Percentiles rank a stretch among this genome's conserved stretches.
Evolutionary conservation across 768 basidiomycete species (phyloP).

Genomic region (Mycena haematopus): DNA sequence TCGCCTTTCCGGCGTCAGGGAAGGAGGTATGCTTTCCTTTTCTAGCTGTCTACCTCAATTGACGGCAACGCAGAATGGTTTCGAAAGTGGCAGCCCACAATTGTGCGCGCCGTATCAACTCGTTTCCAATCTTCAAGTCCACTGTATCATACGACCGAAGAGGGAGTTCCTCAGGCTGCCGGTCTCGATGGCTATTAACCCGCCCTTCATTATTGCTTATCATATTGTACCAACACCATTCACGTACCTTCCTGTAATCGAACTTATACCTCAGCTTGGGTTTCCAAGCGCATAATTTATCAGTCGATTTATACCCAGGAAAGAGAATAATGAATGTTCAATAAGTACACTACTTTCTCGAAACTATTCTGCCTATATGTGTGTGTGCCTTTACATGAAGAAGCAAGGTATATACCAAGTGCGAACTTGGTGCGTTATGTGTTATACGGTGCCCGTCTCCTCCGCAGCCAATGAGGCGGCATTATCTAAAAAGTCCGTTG

Average conservation of each 20-base stretch:
- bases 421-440: neutral
- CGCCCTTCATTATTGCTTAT: neutral
- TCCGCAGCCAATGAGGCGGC: constrained; percentile 4
- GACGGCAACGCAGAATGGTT: constrained; percentile 62
- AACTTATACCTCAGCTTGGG: neutral
- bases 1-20: constrained; percentile 62
- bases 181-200: constrained; percentile 40
- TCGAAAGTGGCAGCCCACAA: constrained; percentile 73
- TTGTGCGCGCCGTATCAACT: constrained; percentile 61
- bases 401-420: constrained; percentile 27
- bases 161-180: constrained; percentile 18
- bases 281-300: constrained; percentile 19
- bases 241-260: neutral
- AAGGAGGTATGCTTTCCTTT: constrained; percentile 47
- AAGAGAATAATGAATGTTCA: constrained; percentile 28
- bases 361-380: constrained; percentile 16
- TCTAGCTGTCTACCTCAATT: neutral
- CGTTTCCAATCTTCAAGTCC: constrained; percentile 49
- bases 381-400: constrained; percentile 8
- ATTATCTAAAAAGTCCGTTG: constrained; percentile 24
- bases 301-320: neutral
- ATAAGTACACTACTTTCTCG: constrained; percentile 33
- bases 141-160: constrained; percentile 33
- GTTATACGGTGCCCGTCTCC: neutral
- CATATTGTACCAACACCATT: neutral